Evolutionary conservation across 139 green algal genomes (phyloP), one percentile per base, ranked within the genome.

Genomic region (Chlamydomonas sp.): DNA sequence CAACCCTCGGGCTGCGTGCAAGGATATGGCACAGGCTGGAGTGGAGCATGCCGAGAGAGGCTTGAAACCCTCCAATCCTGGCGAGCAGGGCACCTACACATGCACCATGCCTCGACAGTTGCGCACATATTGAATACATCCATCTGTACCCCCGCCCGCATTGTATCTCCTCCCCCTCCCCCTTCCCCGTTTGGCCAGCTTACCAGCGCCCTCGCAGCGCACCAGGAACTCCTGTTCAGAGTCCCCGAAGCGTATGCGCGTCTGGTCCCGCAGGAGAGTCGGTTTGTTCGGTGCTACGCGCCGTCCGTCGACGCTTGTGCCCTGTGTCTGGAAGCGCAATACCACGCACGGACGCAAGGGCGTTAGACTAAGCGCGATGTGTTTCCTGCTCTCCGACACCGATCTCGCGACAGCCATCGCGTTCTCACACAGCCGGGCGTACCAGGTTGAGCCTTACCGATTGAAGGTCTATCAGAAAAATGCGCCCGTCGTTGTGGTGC

Each of bases 401-500:
- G 12, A 14, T 71, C 9, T 18, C 0, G 12, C 10, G 10, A 71
- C 12, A 14, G 10, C 66, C 9, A 71, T 10, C 66, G 66, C 66
- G 10, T 14, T 18, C 10, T 71, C 66, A 71, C 10, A 14, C 9
- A 14, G 66, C 66, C 66, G 10, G 12, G 12, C 66, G 10, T 14
- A 71, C 10, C 10, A 71, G 10, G 14, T 8, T 10, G 69, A 14
- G 17, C 2, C 75, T 59, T 20, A 85, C 78, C 67, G 68, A 80
- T 16, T 72, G 60, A 7, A 97, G 79, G 83, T 97, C 95, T 5
- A 97, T 97, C 60, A 97, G 49, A 73, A 94, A 97, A 12, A 95
- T 61, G 4, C 95, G 91, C 2, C 93, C 94, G 88, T 97, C 94
- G 2, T 88, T 60, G 75, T 97, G 94, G 76, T 96, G 94, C n/a